phyloP scores from a whole-genome alignment of 495 filamentous ascomycete genomes.

The Endocarpon pusillum region DNA sequence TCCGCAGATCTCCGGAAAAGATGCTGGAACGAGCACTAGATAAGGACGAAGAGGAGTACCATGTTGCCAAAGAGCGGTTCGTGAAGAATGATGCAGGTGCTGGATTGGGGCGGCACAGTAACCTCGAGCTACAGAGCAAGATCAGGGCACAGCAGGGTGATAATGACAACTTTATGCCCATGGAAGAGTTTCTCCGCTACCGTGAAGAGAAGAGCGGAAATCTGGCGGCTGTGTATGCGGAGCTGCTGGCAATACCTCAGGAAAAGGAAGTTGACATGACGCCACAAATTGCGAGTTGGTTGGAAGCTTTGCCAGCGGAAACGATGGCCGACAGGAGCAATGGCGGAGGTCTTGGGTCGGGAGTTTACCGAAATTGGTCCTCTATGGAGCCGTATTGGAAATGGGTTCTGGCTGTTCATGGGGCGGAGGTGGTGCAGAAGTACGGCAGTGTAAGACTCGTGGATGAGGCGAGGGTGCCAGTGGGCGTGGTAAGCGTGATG shows the following conservation, averaged over 20 bases:
- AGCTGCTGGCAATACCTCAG: conserved; percentile 22
- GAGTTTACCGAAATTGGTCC: too few relatives aligned
- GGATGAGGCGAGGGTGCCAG: conserved; percentile 39
- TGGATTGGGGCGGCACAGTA: not conserved
- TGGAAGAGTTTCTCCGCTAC: conserved; percentile 34
- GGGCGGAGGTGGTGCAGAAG: conserved; percentile 35
- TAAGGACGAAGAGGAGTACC: conserved; percentile 28
- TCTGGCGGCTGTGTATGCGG: conserved; percentile 18
- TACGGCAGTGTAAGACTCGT: conserved; percentile 50
- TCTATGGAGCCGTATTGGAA: conserved; percentile 40
- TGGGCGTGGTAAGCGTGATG: conserved; percentile 48
- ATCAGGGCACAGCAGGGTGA: conserved; percentile 8
- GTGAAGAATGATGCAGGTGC: conserved; percentile 14
- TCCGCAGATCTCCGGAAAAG: conserved; percentile 27
- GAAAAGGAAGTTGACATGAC: conserved; percentile 20
- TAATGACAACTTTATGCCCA: conserved; percentile 29
- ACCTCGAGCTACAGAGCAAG: too few relatives aligned
- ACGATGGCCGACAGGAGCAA: conserved; percentile 8
- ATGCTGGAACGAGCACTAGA: conserved; percentile 28
- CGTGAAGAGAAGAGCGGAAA: conserved; percentile 27
- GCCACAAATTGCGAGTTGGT: conserved; percentile 11
- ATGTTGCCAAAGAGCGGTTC: conserved; percentile 24
- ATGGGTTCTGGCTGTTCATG: conserved; percentile 44
- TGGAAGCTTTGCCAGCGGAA: conserved; percentile 10
- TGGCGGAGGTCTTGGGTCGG: too few relatives aligned